A percentile compares a stretch with the other conserved stretches of the same genome.
Evolutionary conservation across 257 asterid genomes (phyloP).

Genomic region (Ballota nigra): DNA sequence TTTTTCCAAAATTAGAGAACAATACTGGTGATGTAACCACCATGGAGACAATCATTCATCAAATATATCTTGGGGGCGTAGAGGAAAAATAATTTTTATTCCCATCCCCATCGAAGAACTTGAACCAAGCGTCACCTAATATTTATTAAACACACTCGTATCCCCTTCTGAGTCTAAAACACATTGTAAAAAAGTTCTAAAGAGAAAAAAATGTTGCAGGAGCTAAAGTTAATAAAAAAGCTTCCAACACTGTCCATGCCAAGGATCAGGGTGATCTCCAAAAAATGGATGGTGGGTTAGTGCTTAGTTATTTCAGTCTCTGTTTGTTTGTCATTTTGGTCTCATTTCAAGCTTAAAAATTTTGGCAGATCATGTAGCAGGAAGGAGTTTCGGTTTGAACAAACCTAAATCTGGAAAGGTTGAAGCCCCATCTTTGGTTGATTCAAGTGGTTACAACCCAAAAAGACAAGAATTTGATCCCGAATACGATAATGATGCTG

Average conservation of each 20-base stretch:
- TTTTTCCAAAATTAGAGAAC: too few relatives aligned
- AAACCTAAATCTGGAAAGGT: conserved; percentile 52
- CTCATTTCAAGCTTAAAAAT: conserved; percentile 8
- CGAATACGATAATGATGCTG: conserved; percentile 91
- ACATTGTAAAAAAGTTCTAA: conserved; percentile 20
- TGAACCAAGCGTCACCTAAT: too few relatives aligned
- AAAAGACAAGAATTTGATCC: conserved; percentile 82
- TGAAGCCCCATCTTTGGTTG: conserved; percentile 61
- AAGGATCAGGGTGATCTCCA: conserved; percentile 58
- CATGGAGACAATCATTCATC: too few relatives aligned
- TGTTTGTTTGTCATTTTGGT: not conserved
- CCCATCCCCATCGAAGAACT: too few relatives aligned
- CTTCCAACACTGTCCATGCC: conserved; percentile 49
- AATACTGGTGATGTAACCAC: too few relatives aligned
- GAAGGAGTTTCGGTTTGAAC: conserved; percentile 60
- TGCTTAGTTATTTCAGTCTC: conserved; percentile 7
- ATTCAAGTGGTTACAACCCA: conserved; percentile 67
- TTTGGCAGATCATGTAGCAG: conserved; percentile 41
- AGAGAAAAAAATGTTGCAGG: conserved; percentile 39
- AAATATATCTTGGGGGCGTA: too few relatives aligned
- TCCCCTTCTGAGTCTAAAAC: not conserved
- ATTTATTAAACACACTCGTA: not conserved
- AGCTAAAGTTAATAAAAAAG: conserved; percentile 49
- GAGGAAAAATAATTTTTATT: too few relatives aligned
- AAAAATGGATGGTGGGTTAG: conserved; percentile 55